Percentiles rank a stretch among this genome's conserved stretches.
These are phyloP conservation scores for Lasiodiplodia gonubiensis DNA, from an alignment of 2,329 filamentous ascomycete genomes.

Conservation along the genomic window DNA sequence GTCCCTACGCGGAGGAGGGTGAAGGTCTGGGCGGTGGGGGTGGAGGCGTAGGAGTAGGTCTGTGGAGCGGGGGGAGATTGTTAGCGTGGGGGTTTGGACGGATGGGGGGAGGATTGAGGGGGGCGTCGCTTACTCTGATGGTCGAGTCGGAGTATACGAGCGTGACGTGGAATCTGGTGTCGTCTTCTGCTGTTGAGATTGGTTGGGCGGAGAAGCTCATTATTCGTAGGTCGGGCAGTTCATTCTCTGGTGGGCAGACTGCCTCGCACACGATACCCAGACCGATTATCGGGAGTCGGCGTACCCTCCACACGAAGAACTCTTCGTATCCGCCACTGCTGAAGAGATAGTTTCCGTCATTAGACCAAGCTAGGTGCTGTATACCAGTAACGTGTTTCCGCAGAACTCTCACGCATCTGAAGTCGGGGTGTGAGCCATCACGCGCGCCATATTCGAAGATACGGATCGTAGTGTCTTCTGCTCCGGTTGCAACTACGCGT, in stretches of 20 bases:
- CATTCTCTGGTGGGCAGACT: conserved; percentile 55
- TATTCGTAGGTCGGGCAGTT: conserved; percentile 74
- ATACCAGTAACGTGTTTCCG: conserved; percentile 83
- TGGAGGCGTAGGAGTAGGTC: conserved; percentile 52
- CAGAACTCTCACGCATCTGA: conserved; percentile 66
- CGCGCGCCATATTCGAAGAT: conserved; percentile 62
- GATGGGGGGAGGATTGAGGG: neutral
- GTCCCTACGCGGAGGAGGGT: conserved; percentile 43
- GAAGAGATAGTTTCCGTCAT: conserved; percentile 71
- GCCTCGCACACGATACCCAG: conserved; percentile 61
- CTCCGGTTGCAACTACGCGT: conserved; percentile 67
- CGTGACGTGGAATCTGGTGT: conserved; percentile 62
- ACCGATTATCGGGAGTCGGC: conserved; percentile 58
- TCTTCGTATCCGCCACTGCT: conserved; percentile 89
- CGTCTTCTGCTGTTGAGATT: conserved; percentile 30
- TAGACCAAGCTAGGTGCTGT: conserved; percentile 78
- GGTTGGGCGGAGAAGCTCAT: conserved; percentile 72
- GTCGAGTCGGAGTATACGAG: conserved; percentile 86
- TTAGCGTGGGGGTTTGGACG: neutral
- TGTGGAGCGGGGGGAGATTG: conserved; percentile 34
- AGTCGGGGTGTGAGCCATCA: conserved; percentile 32
- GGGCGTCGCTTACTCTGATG: conserved; percentile 59
- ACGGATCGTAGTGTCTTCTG: conserved; percentile 76
- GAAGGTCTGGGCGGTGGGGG: conserved; percentile 40
- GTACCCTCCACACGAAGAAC: conserved; percentile 81